phyloP scores from a whole-genome alignment of 352 stramenopile species.

The Globisporangium spinosum region DNA sequence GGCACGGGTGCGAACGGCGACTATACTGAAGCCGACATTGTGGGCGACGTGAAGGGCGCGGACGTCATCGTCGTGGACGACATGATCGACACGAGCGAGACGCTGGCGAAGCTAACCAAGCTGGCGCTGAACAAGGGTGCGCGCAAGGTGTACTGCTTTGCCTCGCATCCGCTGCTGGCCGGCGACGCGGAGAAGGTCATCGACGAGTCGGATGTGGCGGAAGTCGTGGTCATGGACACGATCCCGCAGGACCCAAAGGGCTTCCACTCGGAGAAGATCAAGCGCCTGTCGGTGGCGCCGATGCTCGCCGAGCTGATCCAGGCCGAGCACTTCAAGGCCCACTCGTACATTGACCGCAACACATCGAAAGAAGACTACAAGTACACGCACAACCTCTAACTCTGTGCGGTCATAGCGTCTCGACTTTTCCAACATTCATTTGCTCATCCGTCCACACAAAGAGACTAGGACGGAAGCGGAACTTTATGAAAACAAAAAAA shows the following conservation, averaged over 20 bases:
- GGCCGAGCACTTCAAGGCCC: conserved; percentile 88
- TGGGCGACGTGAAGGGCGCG: conserved; percentile 85
- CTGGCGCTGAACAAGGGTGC: conserved; percentile 80
- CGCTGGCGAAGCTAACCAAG: conserved; percentile 78
- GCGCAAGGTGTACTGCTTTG: conserved; percentile 88
- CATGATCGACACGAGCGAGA: conserved; percentile 86
- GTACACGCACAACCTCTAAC: conserved; percentile 82
- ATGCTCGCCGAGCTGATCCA: conserved; percentile 90
- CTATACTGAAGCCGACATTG: conserved; percentile 73
- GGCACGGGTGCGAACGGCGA: conserved; percentile 53
- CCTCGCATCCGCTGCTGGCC: conserved; percentile 88
- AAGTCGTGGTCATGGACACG: conserved; percentile 91
- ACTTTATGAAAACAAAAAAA: not conserved
- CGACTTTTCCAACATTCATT: not conserved
- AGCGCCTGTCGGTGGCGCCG: conserved; percentile 82
- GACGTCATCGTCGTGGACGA: conserved; percentile 93
- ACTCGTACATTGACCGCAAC: conserved; percentile 87
- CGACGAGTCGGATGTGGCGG: conserved; percentile 69
- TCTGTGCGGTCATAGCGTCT: not conserved
- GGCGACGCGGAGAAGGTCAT: conserved; percentile 85
- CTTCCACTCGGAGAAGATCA: conserved; percentile 82
- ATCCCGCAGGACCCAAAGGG: conserved; percentile 60
- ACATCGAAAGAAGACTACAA: conserved; percentile 85
- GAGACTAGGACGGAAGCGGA: not conserved
- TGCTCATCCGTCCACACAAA: not conserved